These are phyloP conservation scores for Leccinum imitatum DNA, from an alignment of 768 basidiomycete genomes.

Conservation along the genomic window DNA sequence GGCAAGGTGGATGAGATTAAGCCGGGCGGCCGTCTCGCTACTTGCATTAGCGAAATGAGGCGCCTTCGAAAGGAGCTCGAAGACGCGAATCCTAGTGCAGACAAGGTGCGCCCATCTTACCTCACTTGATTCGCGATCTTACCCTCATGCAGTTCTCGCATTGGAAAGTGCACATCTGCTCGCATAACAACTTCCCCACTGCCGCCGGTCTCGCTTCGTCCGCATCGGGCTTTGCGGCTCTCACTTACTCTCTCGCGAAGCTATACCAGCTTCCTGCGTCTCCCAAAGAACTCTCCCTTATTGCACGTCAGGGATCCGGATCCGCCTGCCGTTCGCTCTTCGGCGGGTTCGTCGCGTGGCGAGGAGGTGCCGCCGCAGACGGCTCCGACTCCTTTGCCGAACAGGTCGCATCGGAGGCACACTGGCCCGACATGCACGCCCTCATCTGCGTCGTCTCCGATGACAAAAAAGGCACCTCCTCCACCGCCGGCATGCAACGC, in stretches of 20 bases:
- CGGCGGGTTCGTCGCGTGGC: conserved; percentile 97
- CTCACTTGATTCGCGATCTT: neutral
- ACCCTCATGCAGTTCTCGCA: conserved; percentile 18
- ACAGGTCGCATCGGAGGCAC: conserved; percentile 76
- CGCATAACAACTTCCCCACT: conserved; percentile 98
- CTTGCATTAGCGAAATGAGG: conserved; percentile 88
- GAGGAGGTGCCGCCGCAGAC: conserved; percentile 49
- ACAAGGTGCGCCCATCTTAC: conserved; percentile 50
- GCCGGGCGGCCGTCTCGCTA: conserved; percentile 69
- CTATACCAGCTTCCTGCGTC: conserved; percentile 81
- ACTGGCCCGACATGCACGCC: conserved; percentile 97
- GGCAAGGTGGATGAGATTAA: conserved; percentile 91
- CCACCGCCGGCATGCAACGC: conserved; percentile 96
- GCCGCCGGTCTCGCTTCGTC: conserved; percentile 98
- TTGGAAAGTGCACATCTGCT: conserved; percentile 83
- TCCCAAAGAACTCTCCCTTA: conserved; percentile 82
- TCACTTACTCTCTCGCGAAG: conserved; percentile 83
- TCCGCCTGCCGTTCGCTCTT: conserved; percentile 98
- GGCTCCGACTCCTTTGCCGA: conserved; percentile 89
- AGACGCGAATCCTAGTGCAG: conserved; percentile 57
- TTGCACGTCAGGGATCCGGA: conserved; percentile 96
- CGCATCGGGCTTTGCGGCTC: conserved; percentile 95
- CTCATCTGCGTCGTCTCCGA: conserved; percentile 96
- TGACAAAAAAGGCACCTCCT: conserved; percentile 94
- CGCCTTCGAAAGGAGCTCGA: conserved; percentile 73